Evolutionary conservation across 2,329 filamentous ascomycete genomes (phyloP), one percentile per base, ranked within the genome.

Genomic region (Podosphaera fusca): DNA sequence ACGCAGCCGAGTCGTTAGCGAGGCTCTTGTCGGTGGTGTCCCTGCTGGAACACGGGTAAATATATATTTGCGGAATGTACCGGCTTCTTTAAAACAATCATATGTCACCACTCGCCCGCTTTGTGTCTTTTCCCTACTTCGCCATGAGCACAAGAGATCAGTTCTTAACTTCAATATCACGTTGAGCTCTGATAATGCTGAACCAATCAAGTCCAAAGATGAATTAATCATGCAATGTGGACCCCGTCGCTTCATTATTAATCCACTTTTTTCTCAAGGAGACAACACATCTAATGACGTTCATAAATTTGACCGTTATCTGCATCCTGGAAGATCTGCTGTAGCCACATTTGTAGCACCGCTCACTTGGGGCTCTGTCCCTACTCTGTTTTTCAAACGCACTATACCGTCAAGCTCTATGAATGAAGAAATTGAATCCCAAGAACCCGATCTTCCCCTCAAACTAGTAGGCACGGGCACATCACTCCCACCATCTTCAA

Each of bases 281-380:
- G 90, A 89, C 58, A 87, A 84, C 66, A 95, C 90, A 0, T 86
- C 87, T 53, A 96, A 96, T 72, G 84, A 98, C 67, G 89, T 98
- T 12, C 89, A 96, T 77, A 98, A 98, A 70, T 96, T 88, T 70
- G 85, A 87, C 69, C 84, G 90, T 35, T 98, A 80, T 72, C 72
- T 96, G 4, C 88, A 96, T 69, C 89, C 92, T 0, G 92, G 92
- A 3, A 84, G 87, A 63, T 90, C 86, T 7, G 86, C 86, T 2
- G 83, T 96, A 31, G 92, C 89, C 6, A 85, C 84, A 9, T 95
- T 95, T 69, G 84, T 89, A 63, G 92, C 85, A 0, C 92, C 92
- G 1, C 72, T 96, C 6, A 92, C 84, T 2, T 98, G 92, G 90
- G 92, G 92, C 34, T 80, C 87, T 14, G 87, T 95, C 0, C 92